A percentile compares a stretch with the other conserved stretches of the same genome.
Evolutionary conservation across 73 alveolate species (phyloP).

Genomic region (Paramecium caudatum): DNA sequence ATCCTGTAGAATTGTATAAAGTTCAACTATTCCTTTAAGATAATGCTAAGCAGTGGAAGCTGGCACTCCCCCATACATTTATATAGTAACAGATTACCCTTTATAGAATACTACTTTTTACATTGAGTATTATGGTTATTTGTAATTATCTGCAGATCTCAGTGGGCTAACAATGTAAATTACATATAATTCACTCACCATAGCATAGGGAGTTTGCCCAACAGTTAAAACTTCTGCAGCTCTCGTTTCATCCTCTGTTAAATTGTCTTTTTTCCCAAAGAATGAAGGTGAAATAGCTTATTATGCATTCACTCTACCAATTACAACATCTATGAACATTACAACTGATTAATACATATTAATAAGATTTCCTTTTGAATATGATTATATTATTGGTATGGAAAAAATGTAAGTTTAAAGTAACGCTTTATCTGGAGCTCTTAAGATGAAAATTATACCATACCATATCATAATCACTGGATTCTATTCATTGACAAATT

Average conservation of each 20-base stretch:
- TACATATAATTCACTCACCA: slow-evolving; percentile 24
- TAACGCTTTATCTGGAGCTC: slow-evolving; percentile 56
- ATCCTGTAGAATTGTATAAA: slow-evolving; percentile 31
- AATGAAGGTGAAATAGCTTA: slow-evolving; percentile 78
- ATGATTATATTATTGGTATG: slow-evolving; percentile 68
- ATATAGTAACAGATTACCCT: slow-evolving; percentile 41
- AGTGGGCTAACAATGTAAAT: slow-evolving; percentile 35
- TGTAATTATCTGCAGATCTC: not conserved
- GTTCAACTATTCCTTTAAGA: not conserved
- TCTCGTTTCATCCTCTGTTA: not conserved
- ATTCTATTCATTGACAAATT: slow-evolving; percentile 39
- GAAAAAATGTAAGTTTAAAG: slow-evolving; percentile 60
- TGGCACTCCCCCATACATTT: not conserved
- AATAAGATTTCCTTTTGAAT: slow-evolving; percentile 65
- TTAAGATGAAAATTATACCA: not conserved
- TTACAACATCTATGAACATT: not conserved
- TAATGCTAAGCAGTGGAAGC: not conserved
- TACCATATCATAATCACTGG: slow-evolving; percentile 58
- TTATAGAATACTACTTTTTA: not conserved
- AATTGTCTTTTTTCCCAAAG: slow-evolving; percentile 49
- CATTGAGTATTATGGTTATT: slow-evolving; percentile 70
- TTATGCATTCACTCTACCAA: slow-evolving; percentile 29
- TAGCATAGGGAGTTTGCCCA: slow-evolving; percentile 58
- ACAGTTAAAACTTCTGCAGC: not conserved
- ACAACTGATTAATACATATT: slow-evolving; percentile 18